Percentiles rank a stretch among this genome's conserved stretches.
phyloP scores from a whole-genome alignment of 2,329 filamentous ascomycete species.

The Chaetothyriales sp. region DNA sequence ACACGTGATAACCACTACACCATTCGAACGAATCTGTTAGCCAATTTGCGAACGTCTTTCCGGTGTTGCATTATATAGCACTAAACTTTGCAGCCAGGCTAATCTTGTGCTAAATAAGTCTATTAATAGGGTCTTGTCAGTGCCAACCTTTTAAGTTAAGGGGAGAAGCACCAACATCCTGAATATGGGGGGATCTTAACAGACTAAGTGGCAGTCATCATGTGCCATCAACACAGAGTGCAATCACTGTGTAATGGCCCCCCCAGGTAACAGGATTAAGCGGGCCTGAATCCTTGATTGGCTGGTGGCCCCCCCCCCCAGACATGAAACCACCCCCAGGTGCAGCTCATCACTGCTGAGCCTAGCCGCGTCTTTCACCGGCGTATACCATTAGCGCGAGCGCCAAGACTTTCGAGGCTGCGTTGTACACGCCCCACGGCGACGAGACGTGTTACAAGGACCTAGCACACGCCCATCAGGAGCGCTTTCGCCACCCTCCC shows the following conservation, averaged over 20 bases:
- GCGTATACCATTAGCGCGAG: not conserved
- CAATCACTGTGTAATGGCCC: not conserved
- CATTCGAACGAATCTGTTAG: conserved; percentile 4
- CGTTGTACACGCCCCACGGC: not conserved
- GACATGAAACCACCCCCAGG: not conserved
- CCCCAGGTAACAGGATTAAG: not conserved
- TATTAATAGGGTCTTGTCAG: not conserved
- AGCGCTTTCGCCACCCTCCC: not conserved
- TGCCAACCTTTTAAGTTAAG: no score
- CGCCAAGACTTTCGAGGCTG: not conserved
- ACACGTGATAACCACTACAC: conserved; percentile 17
- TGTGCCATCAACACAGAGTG: not conserved
- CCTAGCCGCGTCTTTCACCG: not conserved
- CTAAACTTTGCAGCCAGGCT: no score
- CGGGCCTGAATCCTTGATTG: not conserved
- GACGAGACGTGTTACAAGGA: not conserved
- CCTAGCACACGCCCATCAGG: not conserved
- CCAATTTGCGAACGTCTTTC: conserved; percentile 1
- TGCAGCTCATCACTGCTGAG: not conserved
- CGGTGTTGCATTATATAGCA: not conserved
- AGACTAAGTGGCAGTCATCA: no score
- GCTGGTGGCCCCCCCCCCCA: no score
- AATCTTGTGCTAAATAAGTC: not conserved
- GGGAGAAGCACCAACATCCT: no score
- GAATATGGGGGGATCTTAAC: no score